Conservation (phyloP, 164 flowering plant genomes). For the Aristolochia californica region DNA sequence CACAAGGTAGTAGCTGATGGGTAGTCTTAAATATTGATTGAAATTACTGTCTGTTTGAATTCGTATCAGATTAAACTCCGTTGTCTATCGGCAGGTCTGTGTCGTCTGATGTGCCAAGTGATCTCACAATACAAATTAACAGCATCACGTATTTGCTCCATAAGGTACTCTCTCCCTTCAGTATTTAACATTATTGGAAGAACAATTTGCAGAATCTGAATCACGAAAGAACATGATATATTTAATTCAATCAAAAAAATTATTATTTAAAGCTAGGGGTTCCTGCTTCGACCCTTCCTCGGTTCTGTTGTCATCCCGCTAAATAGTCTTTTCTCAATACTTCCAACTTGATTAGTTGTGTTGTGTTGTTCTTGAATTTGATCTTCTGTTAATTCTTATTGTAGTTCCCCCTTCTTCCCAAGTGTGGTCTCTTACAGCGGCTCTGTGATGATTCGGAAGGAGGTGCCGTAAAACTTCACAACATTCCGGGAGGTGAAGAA, state of each 20-base stretch:
- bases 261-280: no score
- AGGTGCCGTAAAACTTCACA: constrained; percentile 41
- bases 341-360: background rate
- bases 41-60: background rate
- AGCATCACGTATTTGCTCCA: constrained; percentile 58
- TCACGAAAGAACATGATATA: background rate
- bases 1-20: constrained; percentile 36
- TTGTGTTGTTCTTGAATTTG: background rate
- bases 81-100: constrained; percentile 42
- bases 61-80: no score
- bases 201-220: constrained; percentile 1
- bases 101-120: constrained; percentile 49
- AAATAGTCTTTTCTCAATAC: background rate
- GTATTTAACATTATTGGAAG: no score
- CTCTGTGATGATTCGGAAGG: constrained; percentile 26
- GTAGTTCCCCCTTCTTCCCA: constrained; percentile 68
- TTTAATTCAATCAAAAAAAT: background rate
- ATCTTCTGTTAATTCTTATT: constrained; percentile 8
- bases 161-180: constrained; percentile 36
- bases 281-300: no score
- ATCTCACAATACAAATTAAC: constrained; percentile 54
- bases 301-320: no score
- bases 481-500: constrained; percentile 81
- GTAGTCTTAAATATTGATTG: background rate
- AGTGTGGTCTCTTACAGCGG: constrained; percentile 64